Percentiles rank a stretch among this genome's conserved stretches.
Evolutionary conservation across 495 filamentous ascomycete genomes (phyloP).

Genomic region (Bombardia bombarda): DNA sequence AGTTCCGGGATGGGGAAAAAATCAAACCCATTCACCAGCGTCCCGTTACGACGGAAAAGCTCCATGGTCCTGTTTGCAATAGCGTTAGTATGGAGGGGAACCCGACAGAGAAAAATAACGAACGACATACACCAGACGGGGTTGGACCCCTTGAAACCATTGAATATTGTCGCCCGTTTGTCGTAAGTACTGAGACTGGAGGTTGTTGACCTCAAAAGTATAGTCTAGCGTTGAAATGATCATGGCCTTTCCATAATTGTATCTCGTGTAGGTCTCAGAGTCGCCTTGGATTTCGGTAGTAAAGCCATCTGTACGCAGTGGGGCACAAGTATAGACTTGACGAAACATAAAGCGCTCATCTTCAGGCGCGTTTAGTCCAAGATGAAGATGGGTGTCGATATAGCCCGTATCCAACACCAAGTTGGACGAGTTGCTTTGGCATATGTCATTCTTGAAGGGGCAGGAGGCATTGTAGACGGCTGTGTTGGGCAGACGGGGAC

Average conservation of each 20-base stretch:
- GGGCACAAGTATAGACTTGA: slow-evolving; percentile 11
- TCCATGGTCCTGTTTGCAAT: background rate
- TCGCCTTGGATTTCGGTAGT: background rate
- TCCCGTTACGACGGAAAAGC: background rate
- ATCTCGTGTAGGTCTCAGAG: background rate
- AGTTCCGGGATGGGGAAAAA: background rate
- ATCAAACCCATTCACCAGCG: background rate
- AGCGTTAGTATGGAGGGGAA: background rate
- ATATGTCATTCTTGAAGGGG: slow-evolving; percentile 8
- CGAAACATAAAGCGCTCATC: slow-evolving; percentile 5
- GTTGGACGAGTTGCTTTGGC: slow-evolving; percentile 8
- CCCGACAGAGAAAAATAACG: background rate
- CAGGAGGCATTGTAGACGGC: slow-evolving; percentile 9
- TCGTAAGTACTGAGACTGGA: background rate
- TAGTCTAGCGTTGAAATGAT: background rate
- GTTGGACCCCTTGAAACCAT: background rate
- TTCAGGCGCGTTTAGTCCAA: slow-evolving; percentile 14
- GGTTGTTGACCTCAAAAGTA: background rate
- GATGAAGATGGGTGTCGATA: slow-evolving; percentile 9
- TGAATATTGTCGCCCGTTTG: background rate
- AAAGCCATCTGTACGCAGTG: slow-evolving; percentile 11
- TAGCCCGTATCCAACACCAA: slow-evolving; percentile 11
- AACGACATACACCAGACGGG: background rate
- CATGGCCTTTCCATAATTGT: background rate
- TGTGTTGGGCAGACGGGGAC: background rate